phyloP scores from a whole-genome alignment of 1,284 basidiomycete genomes.

The Cryptococcus sp. region DNA sequence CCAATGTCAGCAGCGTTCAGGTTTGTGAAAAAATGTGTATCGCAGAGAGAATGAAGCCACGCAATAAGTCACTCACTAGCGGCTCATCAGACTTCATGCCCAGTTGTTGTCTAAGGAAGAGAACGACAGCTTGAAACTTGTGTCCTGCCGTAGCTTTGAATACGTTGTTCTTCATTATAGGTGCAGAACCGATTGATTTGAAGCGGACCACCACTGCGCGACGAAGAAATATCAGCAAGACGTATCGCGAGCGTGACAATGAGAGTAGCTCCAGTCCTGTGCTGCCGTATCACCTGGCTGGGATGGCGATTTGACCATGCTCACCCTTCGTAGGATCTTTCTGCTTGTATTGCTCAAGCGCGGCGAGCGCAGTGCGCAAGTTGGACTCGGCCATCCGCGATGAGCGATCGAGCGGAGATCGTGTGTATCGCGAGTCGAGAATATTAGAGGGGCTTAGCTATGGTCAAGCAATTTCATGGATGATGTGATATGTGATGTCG shows the following conservation, averaged over 20 bases:
- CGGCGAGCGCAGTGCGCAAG: constrained; percentile 58
- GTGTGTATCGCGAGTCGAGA: too few relatives aligned
- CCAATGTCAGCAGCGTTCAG: background rate
- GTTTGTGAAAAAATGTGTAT: background rate
- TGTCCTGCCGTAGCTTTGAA: constrained; percentile 97
- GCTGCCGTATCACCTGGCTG: too few relatives aligned
- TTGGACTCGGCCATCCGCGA: constrained; percentile 11
- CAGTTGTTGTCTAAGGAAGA: constrained; percentile 87
- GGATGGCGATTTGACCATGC: constrained; percentile 22
- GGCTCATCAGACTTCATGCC: constrained; percentile 85
- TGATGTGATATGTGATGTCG: too few relatives aligned
- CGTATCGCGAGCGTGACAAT: background rate
- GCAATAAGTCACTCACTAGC: constrained; percentile 62
- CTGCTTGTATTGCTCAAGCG: constrained; percentile 78
- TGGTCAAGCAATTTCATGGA: constrained; percentile 8
- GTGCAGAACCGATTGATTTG: constrained; percentile 97
- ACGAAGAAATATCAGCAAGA: background rate
- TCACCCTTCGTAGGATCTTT: constrained; percentile 78
- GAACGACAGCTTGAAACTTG: constrained; percentile 91
- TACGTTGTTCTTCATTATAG: constrained; percentile 98
- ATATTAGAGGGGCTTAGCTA: constrained; percentile 22
- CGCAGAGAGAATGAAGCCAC: background rate
- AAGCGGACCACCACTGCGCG: constrained; percentile 87
- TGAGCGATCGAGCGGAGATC: background rate
- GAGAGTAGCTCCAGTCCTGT: background rate